phyloP scores from a whole-genome alignment of 2,329 filamentous ascomycete genomes.

The Septoria petroselini region DNA sequence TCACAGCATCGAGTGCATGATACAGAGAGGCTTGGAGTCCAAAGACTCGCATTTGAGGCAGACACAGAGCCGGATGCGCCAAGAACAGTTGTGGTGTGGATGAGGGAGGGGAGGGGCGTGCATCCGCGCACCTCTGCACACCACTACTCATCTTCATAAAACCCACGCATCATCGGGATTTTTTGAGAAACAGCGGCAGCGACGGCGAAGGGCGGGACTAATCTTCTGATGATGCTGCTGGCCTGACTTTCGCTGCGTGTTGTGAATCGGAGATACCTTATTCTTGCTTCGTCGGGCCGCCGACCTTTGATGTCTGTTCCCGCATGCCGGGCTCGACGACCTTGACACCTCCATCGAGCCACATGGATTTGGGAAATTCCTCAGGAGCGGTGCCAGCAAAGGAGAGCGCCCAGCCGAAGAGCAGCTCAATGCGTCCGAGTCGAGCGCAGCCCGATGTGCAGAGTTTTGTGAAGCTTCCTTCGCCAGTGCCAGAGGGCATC shows the following conservation, averaged over 20 bases:
- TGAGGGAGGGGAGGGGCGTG: no score
- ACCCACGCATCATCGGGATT: neutral
- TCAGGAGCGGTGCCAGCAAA: constrained; percentile 1
- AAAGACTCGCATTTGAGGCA: neutral
- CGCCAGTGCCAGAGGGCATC: constrained; percentile 9
- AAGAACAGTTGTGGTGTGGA: no score
- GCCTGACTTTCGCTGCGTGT: constrained; percentile 5
- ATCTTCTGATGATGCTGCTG: neutral
- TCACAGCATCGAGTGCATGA: no score
- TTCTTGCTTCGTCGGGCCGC: constrained; percentile 12
- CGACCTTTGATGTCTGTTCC: constrained; percentile 2
- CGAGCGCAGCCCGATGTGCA: constrained; percentile 3
- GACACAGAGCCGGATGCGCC: no score
- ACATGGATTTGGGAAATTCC: constrained; percentile 7
- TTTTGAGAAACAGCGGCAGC: neutral
- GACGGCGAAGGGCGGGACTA: neutral
- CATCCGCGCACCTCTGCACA: neutral
- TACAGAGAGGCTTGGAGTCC: no score
- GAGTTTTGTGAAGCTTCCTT: constrained; percentile 12
- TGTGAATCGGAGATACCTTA: neutral
- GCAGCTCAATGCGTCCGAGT: neutral
- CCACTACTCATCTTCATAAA: neutral
- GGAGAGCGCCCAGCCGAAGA: constrained; percentile 6
- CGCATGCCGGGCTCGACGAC: neutral
- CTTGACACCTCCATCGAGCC: constrained; percentile 8